Percentiles rank a stretch among this genome's conserved stretches.
phyloP scores from a whole-genome alignment of 345 rosid species.

The Draba incana region DNA sequence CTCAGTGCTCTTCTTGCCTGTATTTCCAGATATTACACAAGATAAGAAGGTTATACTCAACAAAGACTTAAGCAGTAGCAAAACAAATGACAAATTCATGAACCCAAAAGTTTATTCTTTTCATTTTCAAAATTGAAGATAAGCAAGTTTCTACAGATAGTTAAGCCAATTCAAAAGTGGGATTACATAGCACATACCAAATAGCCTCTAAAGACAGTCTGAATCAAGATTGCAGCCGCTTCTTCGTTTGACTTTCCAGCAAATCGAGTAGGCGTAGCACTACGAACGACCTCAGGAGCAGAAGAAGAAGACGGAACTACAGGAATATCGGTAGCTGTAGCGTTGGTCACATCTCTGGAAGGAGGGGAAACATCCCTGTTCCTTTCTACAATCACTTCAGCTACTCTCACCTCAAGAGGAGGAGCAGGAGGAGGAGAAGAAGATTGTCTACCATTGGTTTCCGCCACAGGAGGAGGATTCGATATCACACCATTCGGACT shows the following conservation, averaged over 20 bases:
- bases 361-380: slow-evolving; percentile 41
- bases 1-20: slow-evolving; percentile 87
- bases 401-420: slow-evolving; percentile 55
- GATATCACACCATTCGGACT: slow-evolving; percentile 47
- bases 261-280: slow-evolving; percentile 42
- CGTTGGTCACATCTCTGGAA: slow-evolving; percentile 39
- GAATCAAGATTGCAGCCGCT: slow-evolving; percentile 87
- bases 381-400: slow-evolving; percentile 53
- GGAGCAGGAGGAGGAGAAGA: slow-evolving; percentile 46
- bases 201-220: slow-evolving; percentile 83
- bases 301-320: slow-evolving; percentile 44
- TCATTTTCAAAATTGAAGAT: not conserved
- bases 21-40: slow-evolving; percentile 24
- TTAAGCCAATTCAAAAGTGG: not conserved
- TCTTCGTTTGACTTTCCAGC: slow-evolving; percentile 73
- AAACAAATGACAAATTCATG: not conserved
- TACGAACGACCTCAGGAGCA: slow-evolving; percentile 50
- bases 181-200: slow-evolving; percentile 51
- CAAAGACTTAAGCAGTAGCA: not conserved
- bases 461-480: slow-evolving; percentile 41
- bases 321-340: slow-evolving; percentile 44
- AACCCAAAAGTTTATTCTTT: not conserved
- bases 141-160: not conserved
- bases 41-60: slow-evolving; percentile 6
- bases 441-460: slow-evolving; percentile 35